Conservation (phyloP, 495 filamentous ascomycete genomes). For the Melanomma pulvis-pyrius region DNA sequence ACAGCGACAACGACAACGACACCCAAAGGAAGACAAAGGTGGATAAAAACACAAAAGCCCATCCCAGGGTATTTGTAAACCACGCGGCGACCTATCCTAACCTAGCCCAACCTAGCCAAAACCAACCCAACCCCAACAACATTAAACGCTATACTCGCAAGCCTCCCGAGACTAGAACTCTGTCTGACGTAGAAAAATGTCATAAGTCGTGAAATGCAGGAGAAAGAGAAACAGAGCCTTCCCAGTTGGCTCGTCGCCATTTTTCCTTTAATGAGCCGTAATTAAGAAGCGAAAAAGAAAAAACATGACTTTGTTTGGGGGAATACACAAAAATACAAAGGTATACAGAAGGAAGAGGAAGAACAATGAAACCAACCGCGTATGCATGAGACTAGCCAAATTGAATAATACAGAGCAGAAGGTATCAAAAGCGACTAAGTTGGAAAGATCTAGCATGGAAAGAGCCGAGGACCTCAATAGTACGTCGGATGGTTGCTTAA, state of each 20-base stretch:
- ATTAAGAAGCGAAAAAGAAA: not conserved
- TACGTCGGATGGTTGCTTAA: not conserved
- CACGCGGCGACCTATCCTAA: no score
- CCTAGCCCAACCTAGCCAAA: not conserved
- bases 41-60: not conserved
- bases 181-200: not conserved
- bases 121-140: no score
- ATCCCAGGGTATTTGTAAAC: not conserved
- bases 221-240: not conserved
- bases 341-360: not conserved
- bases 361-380: not conserved
- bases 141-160: not conserved
- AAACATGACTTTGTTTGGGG: not conserved
- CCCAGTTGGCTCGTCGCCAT: not conserved
- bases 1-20: no score
- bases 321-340: not conserved
- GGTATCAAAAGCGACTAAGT: not conserved
- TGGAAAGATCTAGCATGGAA: not conserved
- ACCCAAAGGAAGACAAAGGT: no score
- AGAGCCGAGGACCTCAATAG: not conserved
- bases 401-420: slow-evolving; percentile 12
- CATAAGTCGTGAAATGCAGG: not conserved
- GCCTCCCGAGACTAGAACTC: no score
- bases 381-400: not conserved
- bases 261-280: not conserved